Evolutionary conservation across 352 stramenopile genomes (phyloP), one percentile per base, ranked within the genome.

Genomic region (Phytophthora palmivora): DNA sequence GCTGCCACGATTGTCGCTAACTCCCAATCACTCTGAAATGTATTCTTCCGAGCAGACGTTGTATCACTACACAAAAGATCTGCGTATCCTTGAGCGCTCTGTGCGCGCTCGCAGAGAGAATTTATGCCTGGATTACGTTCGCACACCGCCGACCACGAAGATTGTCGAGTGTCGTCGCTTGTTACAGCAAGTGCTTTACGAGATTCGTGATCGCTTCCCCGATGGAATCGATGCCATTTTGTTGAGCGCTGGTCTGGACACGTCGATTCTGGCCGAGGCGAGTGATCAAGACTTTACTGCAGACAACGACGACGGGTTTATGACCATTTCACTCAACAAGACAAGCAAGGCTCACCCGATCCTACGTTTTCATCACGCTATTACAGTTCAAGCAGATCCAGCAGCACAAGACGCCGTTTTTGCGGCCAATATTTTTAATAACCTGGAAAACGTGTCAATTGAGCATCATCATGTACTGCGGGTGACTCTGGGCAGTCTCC

Each of bases 31-130:
- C 47, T 58, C 61, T 8, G 70, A 74, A 38, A 87, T 83, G 79
- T 91, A 93, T 62, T 74, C 74, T 19, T 59, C 54, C 15, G 78
- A 87, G 45, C 84, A 93, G 63, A 82, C 76, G 14, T 42, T 89
- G 56, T 92, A 91, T 39, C 84, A 92, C 19, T 91, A 92, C 68
- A 86, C 79, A 28, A 92, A 91, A 15, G 80, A 88, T 21, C 21
- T 84, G 24, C 50, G 56, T 18, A 77, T 80, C 18, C 70, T 89
- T 21, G 57, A 67, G 12, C 62, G 70, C 6, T 58, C 80, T 21
- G 67, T 80, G 9, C 41, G 54, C 11, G 77, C 80, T 32, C 63
- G 75, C 5, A 36, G 67, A 16, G 38, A 68, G 10, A 66, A 75
- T 26, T 24, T 72, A 2, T 71, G 67, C 26, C 70, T 74, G 1